These are phyloP conservation scores for Ustilaginoidea virens DNA, from an alignment of 2,329 filamentous ascomycete species.

Conservation along the genomic window DNA sequence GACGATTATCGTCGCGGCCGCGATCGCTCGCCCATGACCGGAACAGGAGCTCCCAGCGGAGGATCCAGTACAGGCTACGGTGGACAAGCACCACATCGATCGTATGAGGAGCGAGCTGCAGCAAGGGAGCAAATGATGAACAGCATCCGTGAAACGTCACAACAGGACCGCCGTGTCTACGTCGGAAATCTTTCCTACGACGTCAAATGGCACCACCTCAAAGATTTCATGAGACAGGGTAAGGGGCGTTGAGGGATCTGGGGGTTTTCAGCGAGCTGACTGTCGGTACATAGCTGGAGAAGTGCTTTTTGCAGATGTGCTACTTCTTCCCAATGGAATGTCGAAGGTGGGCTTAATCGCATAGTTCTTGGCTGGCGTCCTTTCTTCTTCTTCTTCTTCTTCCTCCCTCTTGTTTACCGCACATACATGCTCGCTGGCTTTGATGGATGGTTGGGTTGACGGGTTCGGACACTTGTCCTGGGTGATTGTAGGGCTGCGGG, in stretches of 20 bases:
- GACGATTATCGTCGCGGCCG: conserved; percentile 61
- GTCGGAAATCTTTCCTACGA: conserved; percentile 98
- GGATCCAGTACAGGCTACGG: conserved; percentile 54
- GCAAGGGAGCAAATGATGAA: conserved; percentile 95
- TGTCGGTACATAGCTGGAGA: conserved; percentile 61
- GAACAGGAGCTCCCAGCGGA: conserved; percentile 51
- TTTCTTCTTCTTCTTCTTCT: conserved; percentile 41
- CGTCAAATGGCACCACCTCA: conserved; percentile 99
- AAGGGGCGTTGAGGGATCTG: conserved; percentile 22
- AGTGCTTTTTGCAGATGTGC: conserved; percentile 97
- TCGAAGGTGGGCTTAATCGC: conserved; percentile 98
- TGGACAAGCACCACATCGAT: conserved; percentile 47
- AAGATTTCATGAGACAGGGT: conserved; percentile 99
- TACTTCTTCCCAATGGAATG: conserved; percentile 99
- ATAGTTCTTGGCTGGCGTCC: conserved; percentile 65
- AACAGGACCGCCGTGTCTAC: conserved; percentile 98
- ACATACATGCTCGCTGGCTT: conserved; percentile 43
- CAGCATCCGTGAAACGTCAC: conserved; percentile 82
- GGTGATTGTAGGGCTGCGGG: conserved; percentile 99
- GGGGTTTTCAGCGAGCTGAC: conserved; percentile 20
- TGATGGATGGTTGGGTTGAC: conserved; percentile 97
- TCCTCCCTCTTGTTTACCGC: conserved; percentile 34
- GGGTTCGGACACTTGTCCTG: conserved; percentile 84
- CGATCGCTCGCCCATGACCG: conserved; percentile 78
- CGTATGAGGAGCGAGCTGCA: conserved; percentile 67